These are phyloP conservation scores for Luvunga scandens DNA, from an alignment of 345 rosid species.

Conservation along the genomic window DNA sequence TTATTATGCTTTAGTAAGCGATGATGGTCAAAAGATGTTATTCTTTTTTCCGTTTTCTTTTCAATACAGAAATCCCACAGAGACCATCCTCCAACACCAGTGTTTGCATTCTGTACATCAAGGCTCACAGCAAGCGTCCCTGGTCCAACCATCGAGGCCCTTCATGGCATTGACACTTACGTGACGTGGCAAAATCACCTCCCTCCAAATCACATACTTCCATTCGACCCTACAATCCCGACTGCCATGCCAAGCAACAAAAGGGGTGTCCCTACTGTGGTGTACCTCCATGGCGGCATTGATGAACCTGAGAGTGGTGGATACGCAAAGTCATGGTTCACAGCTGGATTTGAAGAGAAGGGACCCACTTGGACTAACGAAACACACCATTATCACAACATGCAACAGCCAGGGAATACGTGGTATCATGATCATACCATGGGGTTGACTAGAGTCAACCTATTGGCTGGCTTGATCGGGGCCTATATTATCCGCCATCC, in stretches of 20 bases:
- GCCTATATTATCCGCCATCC: conserved; percentile 68
- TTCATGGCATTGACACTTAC: conserved; percentile 47
- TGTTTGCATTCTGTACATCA: conserved; percentile 81
- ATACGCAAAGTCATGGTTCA: conserved; percentile 73
- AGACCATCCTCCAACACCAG: conserved; percentile 75
- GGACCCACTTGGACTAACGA: conserved; percentile 68
- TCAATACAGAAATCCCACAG: conserved; percentile 75
- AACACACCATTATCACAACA: conserved; percentile 53
- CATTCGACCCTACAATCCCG: conserved; percentile 84
- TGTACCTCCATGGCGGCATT: conserved; percentile 88
- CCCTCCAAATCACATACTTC: conserved; percentile 78
- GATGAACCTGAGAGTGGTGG: conserved; percentile 82
- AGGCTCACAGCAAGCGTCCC: conserved; percentile 61
- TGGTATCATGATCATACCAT: conserved; percentile 97
- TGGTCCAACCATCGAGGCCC: conserved; percentile 92
- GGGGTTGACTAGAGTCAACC: conserved; percentile 87
- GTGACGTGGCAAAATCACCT: conserved; percentile 89
- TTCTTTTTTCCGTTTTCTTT: not conserved
- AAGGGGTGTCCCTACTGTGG: conserved; percentile 84
- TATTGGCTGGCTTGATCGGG: conserved; percentile 81
- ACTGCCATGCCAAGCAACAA: conserved; percentile 46
- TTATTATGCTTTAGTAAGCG: too few relatives aligned
- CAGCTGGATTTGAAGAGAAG: conserved; percentile 48
- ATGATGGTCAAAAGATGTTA: not conserved
- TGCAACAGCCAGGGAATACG: conserved; percentile 80